phyloP scores from a whole-genome alignment of 108 stramenopile genomes.

The Cylindrotheca fusiformis region DNA sequence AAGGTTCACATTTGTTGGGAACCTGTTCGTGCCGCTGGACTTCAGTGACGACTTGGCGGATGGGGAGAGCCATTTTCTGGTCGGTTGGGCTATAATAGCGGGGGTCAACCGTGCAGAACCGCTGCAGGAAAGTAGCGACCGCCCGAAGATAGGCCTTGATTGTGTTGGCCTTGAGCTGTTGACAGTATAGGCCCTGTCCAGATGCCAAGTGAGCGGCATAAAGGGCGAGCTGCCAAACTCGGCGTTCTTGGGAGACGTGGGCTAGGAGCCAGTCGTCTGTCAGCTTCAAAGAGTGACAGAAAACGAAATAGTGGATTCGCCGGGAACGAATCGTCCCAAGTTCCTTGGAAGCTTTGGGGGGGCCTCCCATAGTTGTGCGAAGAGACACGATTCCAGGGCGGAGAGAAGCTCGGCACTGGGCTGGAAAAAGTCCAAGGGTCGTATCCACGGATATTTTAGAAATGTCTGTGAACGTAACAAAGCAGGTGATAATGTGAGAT shows the following conservation, averaged over 20 bases:
- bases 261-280: background rate
- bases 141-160: background rate
- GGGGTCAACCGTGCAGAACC: background rate
- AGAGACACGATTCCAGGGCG: constrained; percentile 1
- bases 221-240: background rate
- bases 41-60: background rate
- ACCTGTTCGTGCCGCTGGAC: background rate
- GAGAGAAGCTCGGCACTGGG: constrained; percentile 3
- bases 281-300: background rate
- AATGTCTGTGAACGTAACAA: background rate
- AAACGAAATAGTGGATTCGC: constrained; percentile 7
- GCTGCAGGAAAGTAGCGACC: background rate
- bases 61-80: background rate
- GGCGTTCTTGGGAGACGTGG: background rate
- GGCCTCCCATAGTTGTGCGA: background rate
- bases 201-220: constrained; percentile 1
- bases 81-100: background rate
- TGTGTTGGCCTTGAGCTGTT: background rate
- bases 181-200: background rate
- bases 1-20: background rate
- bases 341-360: background rate
- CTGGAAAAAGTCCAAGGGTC: background rate
- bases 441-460: background rate
- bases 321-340: constrained; percentile 3
- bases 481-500: background rate